phyloP scores from a whole-genome alignment of 2,329 filamentous ascomycete genomes.

The Penicillium capsulatum region DNA sequence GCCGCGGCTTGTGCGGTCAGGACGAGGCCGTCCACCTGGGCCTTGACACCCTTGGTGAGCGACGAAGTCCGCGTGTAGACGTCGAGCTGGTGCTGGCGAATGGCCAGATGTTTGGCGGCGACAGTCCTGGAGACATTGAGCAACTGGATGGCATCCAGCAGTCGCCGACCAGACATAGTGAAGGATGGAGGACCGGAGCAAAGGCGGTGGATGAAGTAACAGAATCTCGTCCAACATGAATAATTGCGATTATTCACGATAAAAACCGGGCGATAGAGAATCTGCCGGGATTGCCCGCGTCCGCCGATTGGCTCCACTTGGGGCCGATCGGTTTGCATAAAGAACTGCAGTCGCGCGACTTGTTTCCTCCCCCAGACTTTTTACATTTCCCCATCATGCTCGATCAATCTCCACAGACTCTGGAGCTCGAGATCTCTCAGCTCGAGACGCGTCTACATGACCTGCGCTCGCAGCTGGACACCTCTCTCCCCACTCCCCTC shows the following conservation, averaged over 20 bases:
- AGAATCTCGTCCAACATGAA: background rate
- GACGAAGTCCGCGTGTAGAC: conserved; percentile 62
- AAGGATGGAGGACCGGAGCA: background rate
- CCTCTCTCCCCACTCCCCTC: conserved; percentile 16
- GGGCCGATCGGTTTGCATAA: no score
- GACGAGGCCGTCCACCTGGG: conserved; percentile 58
- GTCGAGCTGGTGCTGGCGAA: conserved; percentile 60
- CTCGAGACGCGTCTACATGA: conserved; percentile 48
- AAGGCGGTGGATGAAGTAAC: no score
- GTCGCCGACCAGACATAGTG: conserved; percentile 56
- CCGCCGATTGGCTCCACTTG: conserved; percentile 12
- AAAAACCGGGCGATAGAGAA: conserved; percentile 16
- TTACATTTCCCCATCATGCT: conserved; percentile 19
- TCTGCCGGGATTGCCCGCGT: conserved; percentile 16
- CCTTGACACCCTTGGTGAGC: conserved; percentile 59
- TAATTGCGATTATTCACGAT: conserved; percentile 5
- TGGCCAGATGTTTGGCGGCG: conserved; percentile 58
- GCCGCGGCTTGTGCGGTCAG: conserved; percentile 59
- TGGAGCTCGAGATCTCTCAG: conserved; percentile 42
- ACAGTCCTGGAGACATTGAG: conserved; percentile 66
- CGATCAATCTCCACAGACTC: conserved; percentile 15
- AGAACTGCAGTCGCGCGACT: conserved; percentile 7
- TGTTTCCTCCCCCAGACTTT: conserved; percentile 4
- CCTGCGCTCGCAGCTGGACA: conserved; percentile 42
- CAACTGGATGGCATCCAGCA: conserved; percentile 67